Base-by-base conservation (phyloP, 139 green algal species). In the Chlamydomonas asymmetrica region DNA sequence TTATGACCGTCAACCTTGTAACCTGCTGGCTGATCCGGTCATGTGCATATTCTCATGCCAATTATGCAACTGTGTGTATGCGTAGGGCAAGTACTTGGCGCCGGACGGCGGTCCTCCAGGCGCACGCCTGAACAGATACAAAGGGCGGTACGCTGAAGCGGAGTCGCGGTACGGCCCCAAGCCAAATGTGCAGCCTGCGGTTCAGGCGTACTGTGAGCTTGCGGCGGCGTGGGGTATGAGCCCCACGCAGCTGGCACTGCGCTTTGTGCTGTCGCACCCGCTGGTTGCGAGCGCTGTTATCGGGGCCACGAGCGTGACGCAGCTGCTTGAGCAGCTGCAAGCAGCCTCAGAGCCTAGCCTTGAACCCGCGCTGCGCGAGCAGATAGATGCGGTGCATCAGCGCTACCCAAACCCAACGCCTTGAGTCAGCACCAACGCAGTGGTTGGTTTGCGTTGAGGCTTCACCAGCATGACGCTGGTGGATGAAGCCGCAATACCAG, bases 111-210 rank as follows among this genome's bases (percentile, higher is more conserved):
- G 84, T 0, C 85, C 82, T 0, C 75, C 84, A 23, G 56, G 70
- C 13, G 84, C 85, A 27, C 83, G 92, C 4, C 78, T 97, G 32
- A 92, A 93, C 78, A 87, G 80, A 59, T 97, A 97, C 85, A 84
- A 73, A n/a, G 86, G 84, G 5, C 74, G 89, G 31, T 96, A 95
- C 75, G 89, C 89, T n/a, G 91, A 96, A 66, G 90, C 85, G 1
- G 91, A 95, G 72, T 87, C 75, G 20, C 81, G 93, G 9, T 97
- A 97, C 70, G 90, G 88, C 4, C 83, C 82, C n/a, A 88, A 85
- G 37, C 85, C 86, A 37, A 92, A 91, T 62, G 84, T 94, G 2
- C 32, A 10, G 8, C 71, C 81, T 39, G 93, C 93, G 5, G 75
- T 92, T 4, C 31, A 40, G 3, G 82, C 65, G 20, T 97, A 97